These are phyloP conservation scores for Paracoccidioides brasiliensis DNA, from an alignment of 2,329 filamentous ascomycete genomes.

Conservation along the genomic window DNA sequence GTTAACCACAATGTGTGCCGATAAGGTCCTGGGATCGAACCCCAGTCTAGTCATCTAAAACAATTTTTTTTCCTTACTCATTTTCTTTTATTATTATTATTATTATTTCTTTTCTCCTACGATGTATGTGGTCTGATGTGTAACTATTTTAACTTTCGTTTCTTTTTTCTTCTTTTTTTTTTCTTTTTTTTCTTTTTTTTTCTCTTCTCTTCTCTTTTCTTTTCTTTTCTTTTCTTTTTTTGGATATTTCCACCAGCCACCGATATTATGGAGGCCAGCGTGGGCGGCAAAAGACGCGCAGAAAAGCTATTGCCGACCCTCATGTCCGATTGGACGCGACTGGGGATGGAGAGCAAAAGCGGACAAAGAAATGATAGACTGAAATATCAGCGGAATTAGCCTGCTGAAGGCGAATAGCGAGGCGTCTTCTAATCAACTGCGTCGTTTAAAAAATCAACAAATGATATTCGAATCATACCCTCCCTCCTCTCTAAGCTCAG, in stretches of 20 bases:
- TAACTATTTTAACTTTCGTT: no score
- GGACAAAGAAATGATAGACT: not conserved
- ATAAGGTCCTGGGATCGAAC: slow-evolving; percentile 17
- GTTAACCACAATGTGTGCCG: not conserved
- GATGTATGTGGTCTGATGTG: no score
- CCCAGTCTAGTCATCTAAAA: slow-evolving; percentile 2
- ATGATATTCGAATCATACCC: not conserved
- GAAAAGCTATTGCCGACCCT: not conserved
- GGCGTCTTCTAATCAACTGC: not conserved
- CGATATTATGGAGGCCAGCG: not conserved
- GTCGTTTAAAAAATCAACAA: not conserved
- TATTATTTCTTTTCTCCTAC: no score
- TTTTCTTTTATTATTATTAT: slow-evolving; percentile 2
- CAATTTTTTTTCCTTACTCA: slow-evolving; percentile 8
- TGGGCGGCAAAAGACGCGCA: not conserved
- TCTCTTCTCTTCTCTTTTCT: no score
- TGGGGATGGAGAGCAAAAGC: not conserved
- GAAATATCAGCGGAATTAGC: not conserved
- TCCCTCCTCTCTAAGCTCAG: not conserved
- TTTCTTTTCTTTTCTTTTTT: not conserved
- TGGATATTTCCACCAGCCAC: not conserved
- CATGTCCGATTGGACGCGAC: not conserved
- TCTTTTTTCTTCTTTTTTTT: no score
- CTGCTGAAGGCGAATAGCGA: not conserved
- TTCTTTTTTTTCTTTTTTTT: no score